phyloP scores from a whole-genome alignment of 2,329 filamentous ascomycete species.

The Phialemonium atrogriseum region DNA sequence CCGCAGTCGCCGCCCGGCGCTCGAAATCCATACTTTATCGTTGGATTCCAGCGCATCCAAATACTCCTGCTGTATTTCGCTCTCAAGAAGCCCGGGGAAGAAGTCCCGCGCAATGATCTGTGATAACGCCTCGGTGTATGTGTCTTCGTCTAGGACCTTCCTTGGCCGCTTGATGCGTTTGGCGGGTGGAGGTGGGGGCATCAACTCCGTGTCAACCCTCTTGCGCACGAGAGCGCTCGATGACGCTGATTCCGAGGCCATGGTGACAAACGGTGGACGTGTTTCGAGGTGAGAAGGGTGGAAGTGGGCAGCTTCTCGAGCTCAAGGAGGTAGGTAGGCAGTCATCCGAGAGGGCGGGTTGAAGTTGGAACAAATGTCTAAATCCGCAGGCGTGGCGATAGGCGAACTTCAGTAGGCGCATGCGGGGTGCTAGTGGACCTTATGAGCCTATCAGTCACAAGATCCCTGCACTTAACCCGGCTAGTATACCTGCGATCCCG shows the following conservation, averaged over 20 bases:
- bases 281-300: no score
- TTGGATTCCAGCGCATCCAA: slow-evolving; percentile 83
- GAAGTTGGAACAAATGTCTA: no score
- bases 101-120: slow-evolving; percentile 96
- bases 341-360: no score
- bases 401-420: no score
- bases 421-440: no score
- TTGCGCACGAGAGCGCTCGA: slow-evolving; percentile 60
- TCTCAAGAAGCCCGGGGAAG: slow-evolving; percentile 84
- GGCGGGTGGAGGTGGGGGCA: slow-evolving; percentile 76
- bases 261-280: slow-evolving; percentile 13
- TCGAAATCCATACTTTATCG: slow-evolving; percentile 77
- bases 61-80: slow-evolving; percentile 84
- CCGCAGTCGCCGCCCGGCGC: slow-evolving; percentile 61
- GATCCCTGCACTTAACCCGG: no score
- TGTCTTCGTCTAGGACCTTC: slow-evolving; percentile 85
- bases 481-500: no score
- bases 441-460: no score
- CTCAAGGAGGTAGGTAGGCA: no score
- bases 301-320: no score
- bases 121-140: slow-evolving; percentile 82
- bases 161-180: slow-evolving; percentile 90
- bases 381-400: no score
- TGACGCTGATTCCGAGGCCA: slow-evolving; percentile 24
- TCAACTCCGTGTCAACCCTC: slow-evolving; percentile 61